phyloP scores from a whole-genome alignment of 1,139 yeast species.

The Wickerhamiella infanticola region DNA sequence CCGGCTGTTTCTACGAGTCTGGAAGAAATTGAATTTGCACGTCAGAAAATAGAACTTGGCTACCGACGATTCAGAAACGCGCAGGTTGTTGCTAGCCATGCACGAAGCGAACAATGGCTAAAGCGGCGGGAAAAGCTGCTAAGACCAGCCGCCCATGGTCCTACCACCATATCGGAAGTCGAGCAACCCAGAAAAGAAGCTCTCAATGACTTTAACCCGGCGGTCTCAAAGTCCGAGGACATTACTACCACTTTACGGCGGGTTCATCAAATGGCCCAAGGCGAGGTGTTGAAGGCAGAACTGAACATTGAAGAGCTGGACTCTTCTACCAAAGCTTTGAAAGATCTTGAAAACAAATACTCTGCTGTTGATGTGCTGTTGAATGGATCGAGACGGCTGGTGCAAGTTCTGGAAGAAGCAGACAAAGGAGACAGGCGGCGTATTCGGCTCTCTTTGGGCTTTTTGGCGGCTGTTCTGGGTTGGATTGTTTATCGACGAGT shows the following conservation, averaged over 20 bases:
- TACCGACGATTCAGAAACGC: slow-evolving; percentile 17
- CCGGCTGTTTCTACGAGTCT: neutral
- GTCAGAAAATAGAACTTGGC: neutral
- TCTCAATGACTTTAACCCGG: neutral
- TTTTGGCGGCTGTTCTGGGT: slow-evolving; percentile 37
- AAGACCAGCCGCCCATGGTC: neutral
- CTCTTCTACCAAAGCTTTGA: slow-evolving; percentile 39
- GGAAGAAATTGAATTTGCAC: neutral
- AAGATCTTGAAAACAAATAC: slow-evolving; percentile 36
- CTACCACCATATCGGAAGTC: neutral
- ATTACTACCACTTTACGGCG: slow-evolving; percentile 37
- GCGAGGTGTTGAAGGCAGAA: slow-evolving; percentile 37
- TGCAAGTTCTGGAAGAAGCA: slow-evolving; percentile 50
- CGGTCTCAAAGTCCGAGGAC: slow-evolving; percentile 10
- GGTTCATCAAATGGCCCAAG: slow-evolving; percentile 37
- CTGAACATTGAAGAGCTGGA: slow-evolving; percentile 46
- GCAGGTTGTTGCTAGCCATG: slow-evolving; percentile 19
- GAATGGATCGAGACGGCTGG: slow-evolving; percentile 39
- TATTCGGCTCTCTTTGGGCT: slow-evolving; percentile 43
- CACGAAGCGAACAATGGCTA: neutral
- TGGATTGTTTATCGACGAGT: slow-evolving; percentile 58
- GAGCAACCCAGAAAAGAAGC: neutral
- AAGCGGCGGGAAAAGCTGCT: neutral
- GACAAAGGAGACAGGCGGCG: slow-evolving; percentile 46
- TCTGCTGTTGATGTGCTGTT: slow-evolving; percentile 40